A percentile compares a stretch with the other conserved stretches of the same genome.
Evolutionary conservation across 257 asterid species (phyloP).

Genomic region (Solanum piurae): DNA sequence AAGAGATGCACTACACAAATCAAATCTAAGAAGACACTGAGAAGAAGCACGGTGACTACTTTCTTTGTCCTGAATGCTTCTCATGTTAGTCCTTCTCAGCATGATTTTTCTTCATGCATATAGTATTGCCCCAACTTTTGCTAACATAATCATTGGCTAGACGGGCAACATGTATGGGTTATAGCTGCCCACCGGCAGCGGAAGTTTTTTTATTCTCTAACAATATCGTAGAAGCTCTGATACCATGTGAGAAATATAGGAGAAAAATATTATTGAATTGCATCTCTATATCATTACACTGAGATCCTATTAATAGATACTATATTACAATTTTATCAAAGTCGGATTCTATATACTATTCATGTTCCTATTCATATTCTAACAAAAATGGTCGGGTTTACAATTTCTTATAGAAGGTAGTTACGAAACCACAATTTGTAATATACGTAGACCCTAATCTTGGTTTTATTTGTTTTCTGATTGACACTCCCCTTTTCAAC

Average conservation of each 20-base stretch:
- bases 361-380: background rate
- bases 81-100: background rate
- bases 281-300: background rate
- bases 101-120: background rate
- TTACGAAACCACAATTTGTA: background rate
- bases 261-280: background rate
- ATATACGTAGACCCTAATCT: background rate
- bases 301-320: background rate
- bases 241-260: background rate
- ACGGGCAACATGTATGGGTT: background rate
- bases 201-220: background rate
- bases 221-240: no score
- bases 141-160: background rate
- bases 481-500: background rate
- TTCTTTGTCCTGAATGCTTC: background rate
- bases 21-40: background rate
- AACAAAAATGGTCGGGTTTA: background rate
- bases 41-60: background rate
- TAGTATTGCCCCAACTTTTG: background rate
- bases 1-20: background rate
- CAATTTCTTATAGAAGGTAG: background rate
- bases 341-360: background rate
- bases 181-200: background rate
- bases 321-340: background rate
- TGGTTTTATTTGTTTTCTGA: background rate